Evolutionary conservation across 306 rosid species (phyloP), one percentile per base, ranked within the genome.

Genomic region (Castanospermum australe): DNA sequence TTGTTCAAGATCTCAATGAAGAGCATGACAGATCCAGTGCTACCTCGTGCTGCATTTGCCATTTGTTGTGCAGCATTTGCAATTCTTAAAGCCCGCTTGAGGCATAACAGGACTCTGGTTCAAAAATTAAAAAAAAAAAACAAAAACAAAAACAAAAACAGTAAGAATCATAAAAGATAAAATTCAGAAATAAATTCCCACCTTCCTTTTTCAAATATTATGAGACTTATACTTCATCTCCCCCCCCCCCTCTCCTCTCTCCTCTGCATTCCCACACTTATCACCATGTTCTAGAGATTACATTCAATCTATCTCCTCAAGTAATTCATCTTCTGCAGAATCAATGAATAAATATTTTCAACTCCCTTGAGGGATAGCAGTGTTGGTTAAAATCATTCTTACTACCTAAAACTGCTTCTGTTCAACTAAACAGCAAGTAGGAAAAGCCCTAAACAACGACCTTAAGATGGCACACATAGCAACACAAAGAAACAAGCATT

Each of bases 61-160:
- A 90, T 90, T 88, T 92, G 97, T 82, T 90, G 98, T 61, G 97
- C 97, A 69, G 97, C 97, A 64, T 94, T 92, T 74, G 97, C 98
- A 60, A 94, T 94, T 85, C 97, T 88, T 75, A 90, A 78, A 45
- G 98, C 94, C 55, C 97, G 94, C 86, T 94, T 94, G 41, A 94
- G 90, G 90, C 98, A 94, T 52, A 90, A 84, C 75, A 94, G 73
- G 77, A 94, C 98, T 87, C 98, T 92, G 87, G 75, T 82, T 69
- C 59, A 80, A 57, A 73, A 66, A 45, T 18, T 69, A 54, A 80
- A 57, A 73, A 66, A 45, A 15, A 28, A 24, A 52, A 45, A 38
- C 20, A 28, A 30, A 38, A 14, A 67, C n/a, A 4, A 47, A 28
- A 57, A 55, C 39, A 55, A 17, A 25, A 66, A 6, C 56, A 36